These are phyloP conservation scores for Ogataea nitratoaversa DNA, from an alignment of 805 yeast genomes.

Conservation along the genomic window DNA sequence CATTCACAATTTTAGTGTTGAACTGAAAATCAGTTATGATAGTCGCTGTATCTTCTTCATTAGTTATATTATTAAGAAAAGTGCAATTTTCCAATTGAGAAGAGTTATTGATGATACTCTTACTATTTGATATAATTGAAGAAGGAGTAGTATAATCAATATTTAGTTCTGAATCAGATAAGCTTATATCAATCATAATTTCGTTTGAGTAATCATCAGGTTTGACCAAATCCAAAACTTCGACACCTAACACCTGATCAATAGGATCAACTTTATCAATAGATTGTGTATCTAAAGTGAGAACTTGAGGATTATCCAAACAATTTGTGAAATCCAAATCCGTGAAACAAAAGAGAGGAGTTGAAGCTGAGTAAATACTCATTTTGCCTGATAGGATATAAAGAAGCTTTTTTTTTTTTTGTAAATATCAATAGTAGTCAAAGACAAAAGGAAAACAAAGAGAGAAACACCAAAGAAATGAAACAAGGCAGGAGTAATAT, in stretches of 20 bases:
- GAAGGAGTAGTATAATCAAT: background rate
- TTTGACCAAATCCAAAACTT: background rate
- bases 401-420: too few species aligned
- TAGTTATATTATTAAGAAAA: background rate
- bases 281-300: background rate
- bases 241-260: background rate
- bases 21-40: too few species aligned
- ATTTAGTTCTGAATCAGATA: background rate
- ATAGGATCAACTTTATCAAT: background rate
- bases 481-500: background rate
- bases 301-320: background rate
- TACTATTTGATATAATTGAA: background rate
- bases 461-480: background rate
- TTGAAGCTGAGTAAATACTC: background rate
- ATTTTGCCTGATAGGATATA: too few species aligned
- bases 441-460: background rate
- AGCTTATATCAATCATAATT: background rate
- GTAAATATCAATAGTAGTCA: background rate
- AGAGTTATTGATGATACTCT: background rate
- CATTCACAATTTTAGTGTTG: too few species aligned
- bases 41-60: background rate
- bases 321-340: background rate
- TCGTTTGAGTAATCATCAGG: background rate
- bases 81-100: background rate
- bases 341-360: background rate